phyloP scores from a whole-genome alignment of 2,329 filamentous ascomycete species.

The Alternaria metachromatica region DNA sequence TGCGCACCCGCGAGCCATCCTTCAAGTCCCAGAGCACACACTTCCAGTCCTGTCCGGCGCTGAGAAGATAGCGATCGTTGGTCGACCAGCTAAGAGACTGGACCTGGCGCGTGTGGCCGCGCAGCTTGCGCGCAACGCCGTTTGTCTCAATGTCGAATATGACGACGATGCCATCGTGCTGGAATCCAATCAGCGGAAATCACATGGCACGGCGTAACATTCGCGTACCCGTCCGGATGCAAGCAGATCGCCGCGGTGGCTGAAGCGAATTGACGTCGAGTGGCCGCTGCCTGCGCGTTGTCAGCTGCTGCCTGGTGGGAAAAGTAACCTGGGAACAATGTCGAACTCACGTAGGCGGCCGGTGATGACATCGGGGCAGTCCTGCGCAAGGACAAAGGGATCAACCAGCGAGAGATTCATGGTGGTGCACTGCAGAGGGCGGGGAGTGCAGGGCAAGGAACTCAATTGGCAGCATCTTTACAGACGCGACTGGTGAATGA shows the following conservation, averaged over 20 bases:
- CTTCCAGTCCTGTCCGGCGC: slow-evolving; percentile 95
- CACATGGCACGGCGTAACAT: slow-evolving; percentile 18
- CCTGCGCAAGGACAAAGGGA: slow-evolving; percentile 74
- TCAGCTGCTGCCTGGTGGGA: slow-evolving; percentile 39
- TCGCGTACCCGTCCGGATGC: slow-evolving; percentile 80
- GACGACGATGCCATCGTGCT: slow-evolving; percentile 87
- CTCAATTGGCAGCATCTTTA: slow-evolving; percentile 31
- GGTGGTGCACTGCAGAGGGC: slow-evolving; percentile 23
- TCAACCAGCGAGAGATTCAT: slow-evolving; percentile 78
- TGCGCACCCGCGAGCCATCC: slow-evolving; percentile 74
- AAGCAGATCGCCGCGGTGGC: slow-evolving; percentile 90
- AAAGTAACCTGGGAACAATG: slow-evolving; percentile 60
- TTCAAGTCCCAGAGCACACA: slow-evolving; percentile 93
- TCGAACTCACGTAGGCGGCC: slow-evolving; percentile 77
- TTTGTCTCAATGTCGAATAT: slow-evolving; percentile 98
- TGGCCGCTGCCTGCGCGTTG: slow-evolving; percentile 62
- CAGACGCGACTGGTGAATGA: slow-evolving; percentile 13
- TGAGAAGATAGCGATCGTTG: slow-evolving; percentile 88
- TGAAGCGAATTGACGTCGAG: slow-evolving; percentile 80
- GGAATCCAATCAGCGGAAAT: slow-evolving; percentile 20
- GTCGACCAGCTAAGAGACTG: slow-evolving; percentile 95
- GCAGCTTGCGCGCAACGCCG: slow-evolving; percentile 91
- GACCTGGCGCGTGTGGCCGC: slow-evolving; percentile 91
- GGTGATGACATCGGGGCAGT: slow-evolving; percentile 89
- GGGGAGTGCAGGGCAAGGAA: slow-evolving; percentile 16